Evolutionary conservation across 768 basidiomycete genomes (phyloP), one percentile per base, ranked within the genome.

Genomic region (Erythrobasidium yunnanense): DNA sequence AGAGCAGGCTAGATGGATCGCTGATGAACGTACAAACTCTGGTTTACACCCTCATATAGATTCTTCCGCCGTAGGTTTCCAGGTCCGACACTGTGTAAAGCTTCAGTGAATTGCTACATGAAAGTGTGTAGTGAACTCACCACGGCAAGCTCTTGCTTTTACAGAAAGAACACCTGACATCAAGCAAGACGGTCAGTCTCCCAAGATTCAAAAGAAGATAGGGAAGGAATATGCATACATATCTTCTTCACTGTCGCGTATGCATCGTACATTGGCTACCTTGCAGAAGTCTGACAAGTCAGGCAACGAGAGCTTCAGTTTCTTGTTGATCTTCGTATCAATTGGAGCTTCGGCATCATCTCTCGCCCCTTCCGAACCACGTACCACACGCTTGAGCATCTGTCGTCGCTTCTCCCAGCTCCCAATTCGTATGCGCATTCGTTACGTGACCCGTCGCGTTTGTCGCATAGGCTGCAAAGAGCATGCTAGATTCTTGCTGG

Each of bases 401-500:
- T n/a, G n/a, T n/a, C 11, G 38, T n/a, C 11, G 38, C 38, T 42
- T 42, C 56, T 4, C 56, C 56, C 18, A 42, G 45, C 15, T 58
- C 56, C 56, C 56, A 58, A 46, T 58, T 58, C 34, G 56, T 58
- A 25, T 47, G 32, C 45, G 56, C 56, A 22, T 46, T 42, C 25
- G 56, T 46, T 23, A 63, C 60, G 17, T 34, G 45, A 18, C 49
- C 49, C 60, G 60, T 34, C 29, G 60, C 32, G 49, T 46, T 29
- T 5, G 60, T 49, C 32, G 60, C 60, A 32, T 49, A 63, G n/a
- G 60, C 27, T 13, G 32, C 60, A 32, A 50, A 51, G 49, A 63
- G 45, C 60, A 63, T 49, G 60, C 49, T 63, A 17, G 60, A 46
- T 51, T 63, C 60, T 34, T 63, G 47, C 47, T 63, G 60, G 15